Evolutionary conservation across 2,329 filamentous ascomycete species (phyloP).

Genomic region (Aspergillus pseudonomiae): DNA sequence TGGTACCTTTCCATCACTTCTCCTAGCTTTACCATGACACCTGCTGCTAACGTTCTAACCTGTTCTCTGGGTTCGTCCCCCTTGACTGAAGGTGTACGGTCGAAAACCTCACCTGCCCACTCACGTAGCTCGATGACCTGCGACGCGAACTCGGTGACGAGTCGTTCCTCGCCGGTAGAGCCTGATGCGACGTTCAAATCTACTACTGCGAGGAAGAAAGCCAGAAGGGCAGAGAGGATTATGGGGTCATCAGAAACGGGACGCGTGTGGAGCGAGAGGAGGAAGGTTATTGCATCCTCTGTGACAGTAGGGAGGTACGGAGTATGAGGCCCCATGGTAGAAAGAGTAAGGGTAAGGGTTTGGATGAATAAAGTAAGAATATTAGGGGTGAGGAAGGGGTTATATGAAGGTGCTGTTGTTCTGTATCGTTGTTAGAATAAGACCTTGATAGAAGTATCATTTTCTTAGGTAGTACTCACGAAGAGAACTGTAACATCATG

Average conservation of each 20-base stretch:
- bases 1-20: constrained; percentile 85
- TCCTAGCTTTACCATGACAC: constrained; percentile 76
- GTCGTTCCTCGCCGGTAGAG: constrained; percentile 60
- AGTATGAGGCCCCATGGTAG: constrained; percentile 80
- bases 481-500: constrained; percentile 57
- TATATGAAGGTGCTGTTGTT: constrained; percentile 45
- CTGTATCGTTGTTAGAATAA: constrained; percentile 24
- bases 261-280: constrained; percentile 66
- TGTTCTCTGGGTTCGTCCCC: constrained; percentile 53
- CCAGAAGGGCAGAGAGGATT: constrained; percentile 74
- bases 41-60: constrained; percentile 66
- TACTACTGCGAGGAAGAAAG: constrained; percentile 76
- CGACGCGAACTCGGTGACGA: constrained; percentile 74
- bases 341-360: constrained; percentile 79
- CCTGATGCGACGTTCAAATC: constrained; percentile 69
- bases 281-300: constrained; percentile 78
- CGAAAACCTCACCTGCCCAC: constrained; percentile 81
- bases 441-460: not conserved
- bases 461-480: constrained; percentile 36
- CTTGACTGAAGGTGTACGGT: constrained; percentile 52
- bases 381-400: constrained; percentile 72
- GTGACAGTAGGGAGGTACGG: constrained; percentile 78
- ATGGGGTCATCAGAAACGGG: constrained; percentile 62
- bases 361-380: constrained; percentile 81
- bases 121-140: constrained; percentile 83